phyloP scores from a whole-genome alignment of 148 eudicot species.

The Vaccinium darrowii region DNA sequence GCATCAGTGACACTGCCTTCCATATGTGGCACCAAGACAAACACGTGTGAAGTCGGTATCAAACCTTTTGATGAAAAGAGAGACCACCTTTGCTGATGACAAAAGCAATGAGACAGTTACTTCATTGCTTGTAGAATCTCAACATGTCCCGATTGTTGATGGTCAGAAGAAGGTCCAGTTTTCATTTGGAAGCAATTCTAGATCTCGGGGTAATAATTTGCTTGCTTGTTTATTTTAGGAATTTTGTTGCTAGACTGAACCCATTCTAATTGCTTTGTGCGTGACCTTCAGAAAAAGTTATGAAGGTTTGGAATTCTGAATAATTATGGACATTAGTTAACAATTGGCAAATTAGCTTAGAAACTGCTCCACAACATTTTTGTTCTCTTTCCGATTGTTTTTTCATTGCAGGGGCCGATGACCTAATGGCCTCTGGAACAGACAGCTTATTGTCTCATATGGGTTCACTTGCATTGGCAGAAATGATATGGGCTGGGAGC shows the following conservation, averaged over 20 bases:
- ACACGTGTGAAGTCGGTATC: background rate
- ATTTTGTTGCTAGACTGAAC: background rate
- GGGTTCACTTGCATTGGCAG: conserved; percentile 92
- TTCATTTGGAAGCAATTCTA: conserved; percentile 41
- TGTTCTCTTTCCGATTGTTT: conserved; percentile 32
- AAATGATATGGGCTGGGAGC: conserved; percentile 59
- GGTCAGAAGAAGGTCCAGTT: conserved; percentile 74
- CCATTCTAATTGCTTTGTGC: background rate
- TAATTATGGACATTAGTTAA: background rate
- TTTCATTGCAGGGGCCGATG: conserved; percentile 14
- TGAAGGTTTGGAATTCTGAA: background rate
- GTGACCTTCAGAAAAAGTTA: background rate
- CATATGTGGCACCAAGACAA: background rate
- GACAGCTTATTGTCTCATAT: conserved; percentile 68
- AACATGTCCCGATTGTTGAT: conserved; percentile 37
- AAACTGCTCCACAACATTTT: conserved; percentile 11
- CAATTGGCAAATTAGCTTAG: background rate
- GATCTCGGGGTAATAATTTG: conserved; percentile 7
- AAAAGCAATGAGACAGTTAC: too few relatives aligned
- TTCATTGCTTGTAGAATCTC: too few relatives aligned
- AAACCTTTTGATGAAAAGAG: too few relatives aligned
- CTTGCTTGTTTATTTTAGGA: background rate
- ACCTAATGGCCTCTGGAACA: conserved; percentile 43
- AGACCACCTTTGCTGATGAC: too few relatives aligned
- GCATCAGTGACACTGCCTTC: background rate